Evolutionary conservation across 140 eudicot species (phyloP).

Genomic region (Stevia rebaudiana): DNA sequence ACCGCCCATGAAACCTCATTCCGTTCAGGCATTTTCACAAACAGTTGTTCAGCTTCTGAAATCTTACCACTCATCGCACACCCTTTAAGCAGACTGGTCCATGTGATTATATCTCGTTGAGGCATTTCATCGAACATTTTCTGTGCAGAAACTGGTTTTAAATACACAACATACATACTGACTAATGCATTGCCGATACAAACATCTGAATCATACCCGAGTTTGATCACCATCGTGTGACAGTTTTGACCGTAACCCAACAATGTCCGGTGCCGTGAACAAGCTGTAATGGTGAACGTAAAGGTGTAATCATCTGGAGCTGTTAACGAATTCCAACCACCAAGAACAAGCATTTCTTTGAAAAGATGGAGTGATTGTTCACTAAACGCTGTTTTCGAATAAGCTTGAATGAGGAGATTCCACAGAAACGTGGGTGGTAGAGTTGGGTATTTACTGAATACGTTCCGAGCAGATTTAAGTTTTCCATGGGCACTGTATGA

Average conservation of each 20-base stretch:
- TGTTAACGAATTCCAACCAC: conserved; percentile 17
- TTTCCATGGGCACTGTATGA: conserved; percentile 26
- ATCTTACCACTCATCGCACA: conserved; percentile 29
- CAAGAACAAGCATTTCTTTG: conserved; percentile 26
- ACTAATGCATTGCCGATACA: conserved; percentile 41
- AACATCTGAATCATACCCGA: conserved; percentile 28
- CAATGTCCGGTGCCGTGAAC: conserved; percentile 23
- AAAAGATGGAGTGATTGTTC: conserved; percentile 29
- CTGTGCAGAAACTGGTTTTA: conserved; percentile 21
- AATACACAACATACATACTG: conserved; percentile 28
- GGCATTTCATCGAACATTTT: conserved; percentile 44
- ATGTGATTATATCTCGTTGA: conserved; percentile 32
- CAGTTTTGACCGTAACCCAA: conserved; percentile 26
- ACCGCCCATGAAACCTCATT: conserved; percentile 54
- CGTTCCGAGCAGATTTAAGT: conserved; percentile 16
- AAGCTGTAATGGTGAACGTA: conserved; percentile 38
- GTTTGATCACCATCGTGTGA: conserved; percentile 39
- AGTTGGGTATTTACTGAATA: conserved; percentile 32
- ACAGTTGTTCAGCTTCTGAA: conserved; percentile 23
- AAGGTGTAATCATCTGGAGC: conserved; percentile 47
- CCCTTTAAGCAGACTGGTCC: conserved; percentile 54
- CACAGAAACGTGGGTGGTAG: conserved; percentile 33
- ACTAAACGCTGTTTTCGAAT: conserved; percentile 24
- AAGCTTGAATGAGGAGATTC: conserved; percentile 38
- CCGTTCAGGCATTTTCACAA: conserved; percentile 28